Base-by-base conservation (phyloP, 2,329 filamentous ascomycete genomes). In the Trichoderma breve region DNA sequence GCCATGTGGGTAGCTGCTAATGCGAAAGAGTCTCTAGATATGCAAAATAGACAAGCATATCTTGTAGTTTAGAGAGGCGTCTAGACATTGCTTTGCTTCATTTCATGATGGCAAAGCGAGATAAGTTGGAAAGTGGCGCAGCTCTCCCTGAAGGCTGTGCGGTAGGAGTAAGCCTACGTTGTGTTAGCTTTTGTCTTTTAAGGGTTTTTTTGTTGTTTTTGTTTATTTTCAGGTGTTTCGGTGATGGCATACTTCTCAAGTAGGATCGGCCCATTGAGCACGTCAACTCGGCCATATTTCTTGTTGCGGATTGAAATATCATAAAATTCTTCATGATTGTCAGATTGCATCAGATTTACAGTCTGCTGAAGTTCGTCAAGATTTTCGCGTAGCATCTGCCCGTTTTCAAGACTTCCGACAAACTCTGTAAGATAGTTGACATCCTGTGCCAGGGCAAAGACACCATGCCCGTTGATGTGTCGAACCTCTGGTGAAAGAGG, bases 271-370 rank as follows among this genome's bases (percentile, higher is more conserved):
- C 95, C 96, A 79, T 97, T 97, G 80, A 97, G 86, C 67, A 93
- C 92, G 82, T 98, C 94, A 39, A 99, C 97, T 69, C 94, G 91
- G 18, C 94, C 93, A 79, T 97, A 99, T 80, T 97, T 97, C 83
- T 93, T 95, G 82, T 98, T 97, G 67, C 94, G 86, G 15, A 92
- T 93, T 6, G 92, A 92, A 64, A 96, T 92, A 79, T 99, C 96
- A 80, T 96, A 99, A 81, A 97, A 99, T 81, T 98, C 95, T 75
- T 98, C 95, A n/a, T 93, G 90, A 77, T 97, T 97, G 53, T 97
- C 94, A 1, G 88, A 89, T 78, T 93, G 90, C 88, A 99, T 92
- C 30, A 99, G 86, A 73, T 92, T 90, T 61, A 97, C 92, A 1
- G 96, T 98, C 84, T 99, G 96, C 76, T 95, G 91, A 43, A 99